Evolutionary conservation across 257 asterid genomes (phyloP).

Genomic region (Forsythia viridissima): DNA sequence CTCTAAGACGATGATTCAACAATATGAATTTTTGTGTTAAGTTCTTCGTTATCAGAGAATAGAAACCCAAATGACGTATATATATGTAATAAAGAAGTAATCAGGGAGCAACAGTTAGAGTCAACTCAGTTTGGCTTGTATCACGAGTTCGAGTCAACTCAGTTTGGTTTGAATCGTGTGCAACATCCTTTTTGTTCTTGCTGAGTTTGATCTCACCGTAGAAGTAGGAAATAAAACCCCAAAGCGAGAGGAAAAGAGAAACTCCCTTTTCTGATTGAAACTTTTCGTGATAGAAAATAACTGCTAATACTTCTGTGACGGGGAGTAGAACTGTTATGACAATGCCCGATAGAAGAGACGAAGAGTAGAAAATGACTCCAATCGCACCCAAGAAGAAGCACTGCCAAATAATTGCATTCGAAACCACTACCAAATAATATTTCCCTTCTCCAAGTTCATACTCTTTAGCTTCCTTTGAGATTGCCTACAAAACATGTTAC

Average conservation of each 20-base stretch:
- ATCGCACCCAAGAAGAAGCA: neutral
- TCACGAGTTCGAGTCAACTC: neutral
- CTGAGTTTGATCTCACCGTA: neutral
- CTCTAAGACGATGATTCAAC: too few species aligned
- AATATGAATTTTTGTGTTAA: neutral
- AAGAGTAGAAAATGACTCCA: neutral
- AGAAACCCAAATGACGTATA: neutral
- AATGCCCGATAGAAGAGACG: neutral
- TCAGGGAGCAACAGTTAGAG: neutral
- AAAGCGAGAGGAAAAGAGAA: neutral
- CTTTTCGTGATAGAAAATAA: neutral
- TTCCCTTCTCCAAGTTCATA: neutral
- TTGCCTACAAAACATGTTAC: neutral
- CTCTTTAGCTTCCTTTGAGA: neutral
- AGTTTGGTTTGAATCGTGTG: neutral
- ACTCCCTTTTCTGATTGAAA: neutral
- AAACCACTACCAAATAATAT: neutral
- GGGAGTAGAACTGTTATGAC: neutral
- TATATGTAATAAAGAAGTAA: too few species aligned
- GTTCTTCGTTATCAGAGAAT: neutral
- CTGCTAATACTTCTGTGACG: neutral
- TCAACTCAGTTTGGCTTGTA: neutral
- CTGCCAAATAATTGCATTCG: neutral
- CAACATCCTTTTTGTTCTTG: neutral
- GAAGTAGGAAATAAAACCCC: neutral